These are phyloP conservation scores for Arctium minus DNA, from an alignment of 129 eudicot genomes.

Conservation along the genomic window DNA sequence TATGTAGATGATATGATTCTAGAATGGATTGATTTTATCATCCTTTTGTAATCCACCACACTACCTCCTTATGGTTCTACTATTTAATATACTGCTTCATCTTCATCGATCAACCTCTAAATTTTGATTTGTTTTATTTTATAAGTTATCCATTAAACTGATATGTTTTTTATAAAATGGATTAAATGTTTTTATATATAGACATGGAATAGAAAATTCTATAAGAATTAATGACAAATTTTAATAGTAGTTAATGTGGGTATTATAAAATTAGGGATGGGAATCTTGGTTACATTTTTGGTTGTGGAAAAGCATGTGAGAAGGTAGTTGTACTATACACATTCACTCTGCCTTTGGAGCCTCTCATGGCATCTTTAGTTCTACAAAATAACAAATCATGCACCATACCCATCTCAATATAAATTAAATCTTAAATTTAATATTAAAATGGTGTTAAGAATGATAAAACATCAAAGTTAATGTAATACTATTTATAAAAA, in stretches of 20 bases:
- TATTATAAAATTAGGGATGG: background rate
- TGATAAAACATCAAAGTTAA: too few species aligned
- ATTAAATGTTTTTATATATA: too few species aligned
- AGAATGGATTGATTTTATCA: too few species aligned
- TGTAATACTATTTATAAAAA: too few species aligned
- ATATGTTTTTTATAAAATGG: too few species aligned
- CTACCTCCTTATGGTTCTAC: too few species aligned
- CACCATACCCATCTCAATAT: background rate
- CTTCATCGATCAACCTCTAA: too few species aligned
- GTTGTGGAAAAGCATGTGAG: constrained; percentile 24
- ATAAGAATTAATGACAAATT: background rate
- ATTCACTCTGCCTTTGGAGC: background rate
- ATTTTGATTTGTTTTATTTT: too few species aligned
- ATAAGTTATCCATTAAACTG: too few species aligned
- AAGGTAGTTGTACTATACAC: background rate
- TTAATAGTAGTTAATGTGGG: constrained; percentile 1
- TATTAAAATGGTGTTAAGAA: background rate
- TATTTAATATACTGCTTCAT: too few species aligned
- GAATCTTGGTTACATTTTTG: constrained; percentile 22
- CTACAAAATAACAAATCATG: background rate
- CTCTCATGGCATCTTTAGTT: background rate
- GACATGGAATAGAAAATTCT: background rate
- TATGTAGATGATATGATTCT: too few species aligned
- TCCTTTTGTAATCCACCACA: too few species aligned
- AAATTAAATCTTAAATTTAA: background rate